A percentile compares a stretch with the other conserved stretches of the same genome.
Conservation (phyloP, 2,329 filamentous ascomycete species). For the Arthrobotrys conoides region DNA sequence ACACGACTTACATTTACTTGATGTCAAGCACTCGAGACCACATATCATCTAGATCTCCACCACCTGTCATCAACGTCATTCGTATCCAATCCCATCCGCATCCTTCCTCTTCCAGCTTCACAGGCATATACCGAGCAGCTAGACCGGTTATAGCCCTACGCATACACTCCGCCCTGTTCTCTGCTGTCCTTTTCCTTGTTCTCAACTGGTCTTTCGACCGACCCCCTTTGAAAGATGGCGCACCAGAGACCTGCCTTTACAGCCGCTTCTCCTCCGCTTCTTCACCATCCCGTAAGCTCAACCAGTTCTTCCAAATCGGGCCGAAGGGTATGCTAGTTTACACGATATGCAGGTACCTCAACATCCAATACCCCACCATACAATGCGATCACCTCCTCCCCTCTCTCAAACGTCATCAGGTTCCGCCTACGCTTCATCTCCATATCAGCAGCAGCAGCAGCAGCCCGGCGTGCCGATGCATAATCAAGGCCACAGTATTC, state of each 20-base stretch:
- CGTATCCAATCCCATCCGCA: background rate
- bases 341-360: slow-evolving; percentile 75
- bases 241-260: slow-evolving; percentile 63
- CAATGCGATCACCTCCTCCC: slow-evolving; percentile 92
- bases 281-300: slow-evolving; percentile 63
- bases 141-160: slow-evolving; percentile 22
- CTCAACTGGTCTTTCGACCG: slow-evolving; percentile 21
- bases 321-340: slow-evolving; percentile 70
- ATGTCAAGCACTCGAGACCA: slow-evolving; percentile 7
- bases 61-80: slow-evolving; percentile 23
- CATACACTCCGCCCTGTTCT: slow-evolving; percentile 1
- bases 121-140: slow-evolving; percentile 23
- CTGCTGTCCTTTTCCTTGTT: slow-evolving; percentile 11
- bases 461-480: slow-evolving; percentile 73
- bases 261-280: slow-evolving; percentile 62
- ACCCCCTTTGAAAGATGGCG: slow-evolving; percentile 39
- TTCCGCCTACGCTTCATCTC: slow-evolving; percentile 69
- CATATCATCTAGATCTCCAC: slow-evolving; percentile 22
- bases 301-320: background rate
- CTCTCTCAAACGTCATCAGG: slow-evolving; percentile 69
- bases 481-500: slow-evolving; percentile 69
- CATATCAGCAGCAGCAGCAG: slow-evolving; percentile 83
- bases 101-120: slow-evolving; percentile 31
- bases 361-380: slow-evolving; percentile 97
- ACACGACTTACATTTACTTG: too few relatives aligned